These are phyloP conservation scores for Lupinus albus DNA, from an alignment of 306 rosid species.

Conservation along the genomic window DNA sequence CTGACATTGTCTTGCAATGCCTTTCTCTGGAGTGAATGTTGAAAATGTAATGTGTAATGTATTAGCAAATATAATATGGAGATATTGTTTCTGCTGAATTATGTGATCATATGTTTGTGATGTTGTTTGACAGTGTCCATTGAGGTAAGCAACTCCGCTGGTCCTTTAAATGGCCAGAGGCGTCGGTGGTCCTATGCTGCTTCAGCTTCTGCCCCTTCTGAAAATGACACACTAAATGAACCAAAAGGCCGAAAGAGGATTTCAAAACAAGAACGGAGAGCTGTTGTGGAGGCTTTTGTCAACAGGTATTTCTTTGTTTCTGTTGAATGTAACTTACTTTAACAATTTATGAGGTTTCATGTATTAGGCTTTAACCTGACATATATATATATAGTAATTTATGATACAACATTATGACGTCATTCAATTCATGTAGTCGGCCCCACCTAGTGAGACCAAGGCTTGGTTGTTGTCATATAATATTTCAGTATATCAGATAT, in stretches of 20 bases:
- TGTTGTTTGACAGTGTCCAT: slow-evolving; percentile 40
- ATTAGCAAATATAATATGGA: neutral
- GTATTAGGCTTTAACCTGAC: slow-evolving; percentile 6
- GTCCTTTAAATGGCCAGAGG: slow-evolving; percentile 39
- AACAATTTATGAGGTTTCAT: slow-evolving; percentile 16
- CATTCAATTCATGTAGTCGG: no score
- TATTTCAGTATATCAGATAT: neutral
- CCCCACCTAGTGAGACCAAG: no score
- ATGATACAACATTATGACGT: no score
- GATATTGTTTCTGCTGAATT: slow-evolving; percentile 26
- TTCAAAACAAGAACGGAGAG: slow-evolving; percentile 53
- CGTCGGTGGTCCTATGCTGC: slow-evolving; percentile 52
- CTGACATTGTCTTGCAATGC: slow-evolving; percentile 8
- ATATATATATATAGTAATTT: neutral
- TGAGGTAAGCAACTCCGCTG: slow-evolving; percentile 36
- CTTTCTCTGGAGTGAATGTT: slow-evolving; percentile 20
- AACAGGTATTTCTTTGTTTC: slow-evolving; percentile 51
- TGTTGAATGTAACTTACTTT: slow-evolving; percentile 12
- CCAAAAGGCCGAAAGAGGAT: slow-evolving; percentile 43
- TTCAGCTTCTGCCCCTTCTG: slow-evolving; percentile 50
- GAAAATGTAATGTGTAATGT: slow-evolving; percentile 6
- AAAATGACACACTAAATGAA: slow-evolving; percentile 34
- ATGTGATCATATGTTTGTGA: slow-evolving; percentile 17
- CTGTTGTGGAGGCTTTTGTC: slow-evolving; percentile 64
- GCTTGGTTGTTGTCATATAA: no score